Evolutionary conservation across 73 alveolate genomes (phyloP).

Genomic region (Paramecium pentaurelia): DNA sequence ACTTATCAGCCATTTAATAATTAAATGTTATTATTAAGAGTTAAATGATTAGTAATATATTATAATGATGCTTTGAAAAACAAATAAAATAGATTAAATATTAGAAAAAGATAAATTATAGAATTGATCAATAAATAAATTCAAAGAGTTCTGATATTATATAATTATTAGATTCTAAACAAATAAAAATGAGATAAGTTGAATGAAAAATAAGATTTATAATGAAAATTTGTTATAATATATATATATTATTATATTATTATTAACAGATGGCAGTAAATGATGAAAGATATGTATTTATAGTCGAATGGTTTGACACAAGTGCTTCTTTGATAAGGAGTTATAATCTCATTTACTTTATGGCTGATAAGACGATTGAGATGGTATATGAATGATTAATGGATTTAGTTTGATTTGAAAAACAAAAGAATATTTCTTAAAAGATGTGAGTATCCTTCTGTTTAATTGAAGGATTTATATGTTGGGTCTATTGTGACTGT

Average conservation of each 20-base stretch:
- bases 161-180: background rate
- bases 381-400: conserved; percentile 65
- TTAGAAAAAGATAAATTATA: background rate
- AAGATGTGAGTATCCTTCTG: conserved; percentile 82
- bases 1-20: conserved; percentile 1
- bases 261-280: conserved; percentile 44
- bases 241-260: background rate
- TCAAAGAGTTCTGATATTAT: background rate
- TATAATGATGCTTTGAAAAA: background rate
- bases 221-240: background rate
- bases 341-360: conserved; percentile 86
- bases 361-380: conserved; percentile 92
- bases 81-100: background rate
- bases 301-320: conserved; percentile 93
- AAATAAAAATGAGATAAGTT: background rate
- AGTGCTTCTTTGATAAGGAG: conserved; percentile 85
- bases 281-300: conserved; percentile 90
- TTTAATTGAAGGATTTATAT: conserved; percentile 81
- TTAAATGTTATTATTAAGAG: background rate
- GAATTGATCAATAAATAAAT: background rate
- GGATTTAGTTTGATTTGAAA: conserved; percentile 84
- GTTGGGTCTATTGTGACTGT: conserved; percentile 88
- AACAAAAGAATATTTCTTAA: conserved; percentile 87
- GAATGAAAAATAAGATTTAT: background rate
- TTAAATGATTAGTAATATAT: background rate